phyloP scores from a whole-genome alignment of 2,329 filamentous ascomycete species.

The Sarocladium kiliense region DNA sequence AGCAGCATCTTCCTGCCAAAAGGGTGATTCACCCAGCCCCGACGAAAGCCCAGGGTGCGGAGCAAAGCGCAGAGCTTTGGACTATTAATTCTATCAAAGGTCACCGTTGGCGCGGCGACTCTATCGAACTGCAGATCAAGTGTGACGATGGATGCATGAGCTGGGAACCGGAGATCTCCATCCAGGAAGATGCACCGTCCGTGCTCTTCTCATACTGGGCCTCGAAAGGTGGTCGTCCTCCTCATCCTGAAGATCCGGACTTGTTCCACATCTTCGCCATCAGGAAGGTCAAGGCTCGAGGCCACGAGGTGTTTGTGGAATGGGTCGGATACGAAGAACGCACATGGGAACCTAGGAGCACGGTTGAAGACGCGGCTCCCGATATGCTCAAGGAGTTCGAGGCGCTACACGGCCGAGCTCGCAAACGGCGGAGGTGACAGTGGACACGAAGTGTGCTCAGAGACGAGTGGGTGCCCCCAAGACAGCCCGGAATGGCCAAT shows the following conservation, averaged over 20 bases:
- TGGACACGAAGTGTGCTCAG: no score
- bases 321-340: conserved; percentile 29
- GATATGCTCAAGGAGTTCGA: not conserved
- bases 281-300: conserved; percentile 23
- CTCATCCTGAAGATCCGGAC: conserved; percentile 23
- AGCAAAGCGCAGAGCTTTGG: not conserved
- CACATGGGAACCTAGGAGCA: conserved; percentile 22
- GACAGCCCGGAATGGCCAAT: no score
- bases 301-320: conserved; percentile 25
- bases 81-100: not conserved
- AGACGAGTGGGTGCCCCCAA: no score
- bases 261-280: conserved; percentile 28
- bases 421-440: not conserved
- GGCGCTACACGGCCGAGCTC: not conserved
- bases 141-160: conserved; percentile 25
- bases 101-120: conserved; percentile 23
- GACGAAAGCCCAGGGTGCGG: no score
- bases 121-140: conserved; percentile 24
- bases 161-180: conserved; percentile 27
- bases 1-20: no score
- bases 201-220: conserved; percentile 28
- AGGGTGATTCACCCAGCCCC: no score
- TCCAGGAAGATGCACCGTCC: conserved; percentile 27
- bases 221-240: conserved; percentile 23
- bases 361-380: not conserved